These are phyloP conservation scores for Lodderomyces margitis DNA, from an alignment of 1,139 yeast species.

Conservation along the genomic window DNA sequence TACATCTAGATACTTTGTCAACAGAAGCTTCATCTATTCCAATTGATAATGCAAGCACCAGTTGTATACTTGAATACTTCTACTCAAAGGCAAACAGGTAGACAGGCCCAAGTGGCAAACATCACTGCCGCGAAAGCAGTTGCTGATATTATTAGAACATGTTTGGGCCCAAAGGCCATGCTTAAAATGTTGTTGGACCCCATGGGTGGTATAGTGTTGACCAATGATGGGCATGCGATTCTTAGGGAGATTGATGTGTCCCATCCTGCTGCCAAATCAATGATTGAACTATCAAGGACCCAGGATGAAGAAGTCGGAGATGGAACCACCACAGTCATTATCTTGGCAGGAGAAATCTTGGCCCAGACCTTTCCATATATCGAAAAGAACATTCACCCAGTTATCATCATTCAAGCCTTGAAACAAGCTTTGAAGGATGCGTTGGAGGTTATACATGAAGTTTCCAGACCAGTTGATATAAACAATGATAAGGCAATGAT, in stretches of 20 bases:
- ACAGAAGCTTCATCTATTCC: slow-evolving; percentile 2
- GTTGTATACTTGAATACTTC: slow-evolving; percentile 66
- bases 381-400: slow-evolving; percentile 96
- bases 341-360: slow-evolving; percentile 91
- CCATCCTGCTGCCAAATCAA: slow-evolving; percentile 98
- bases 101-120: slow-evolving; percentile 95
- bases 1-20: no score
- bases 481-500: slow-evolving; percentile 85
- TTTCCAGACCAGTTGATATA: slow-evolving; percentile 81
- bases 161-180: slow-evolving; percentile 99
- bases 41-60: slow-evolving; percentile 44
- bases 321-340: slow-evolving; percentile 95
- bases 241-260: slow-evolving; percentile 87
- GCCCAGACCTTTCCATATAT: slow-evolving; percentile 94
- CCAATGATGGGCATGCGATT: slow-evolving; percentile 97
- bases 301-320: slow-evolving; percentile 99
- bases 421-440: slow-evolving; percentile 92
- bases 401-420: slow-evolving; percentile 89
- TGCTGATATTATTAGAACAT: slow-evolving; percentile 94
- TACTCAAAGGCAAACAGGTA: slow-evolving; percentile 92
- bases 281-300: slow-evolving; percentile 95
- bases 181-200: slow-evolving; percentile 97
- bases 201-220: slow-evolving; percentile 96
- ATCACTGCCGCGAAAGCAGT: slow-evolving; percentile 99
- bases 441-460: slow-evolving; percentile 78